Percentiles rank a stretch among this genome's conserved stretches.
Conservation (phyloP, 2,329 filamentous ascomycete genomes). For the Fusarium sp. region DNA sequence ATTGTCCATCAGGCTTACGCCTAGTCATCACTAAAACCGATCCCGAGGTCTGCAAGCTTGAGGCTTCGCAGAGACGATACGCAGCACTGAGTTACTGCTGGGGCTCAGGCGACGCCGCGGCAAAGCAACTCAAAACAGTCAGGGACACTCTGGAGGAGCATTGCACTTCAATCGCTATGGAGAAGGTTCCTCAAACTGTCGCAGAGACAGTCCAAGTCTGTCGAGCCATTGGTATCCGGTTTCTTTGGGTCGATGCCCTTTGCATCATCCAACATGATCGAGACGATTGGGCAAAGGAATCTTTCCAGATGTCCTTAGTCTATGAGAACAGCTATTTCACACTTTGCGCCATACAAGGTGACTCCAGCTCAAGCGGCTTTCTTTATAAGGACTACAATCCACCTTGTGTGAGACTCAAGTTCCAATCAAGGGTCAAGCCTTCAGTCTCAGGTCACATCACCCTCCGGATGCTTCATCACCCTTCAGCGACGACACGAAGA, state of each 20-base stretch:
- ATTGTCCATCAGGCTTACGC: background rate
- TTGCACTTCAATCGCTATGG: fast-evolving
- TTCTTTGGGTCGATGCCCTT: background rate
- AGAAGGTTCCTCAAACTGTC: background rate
- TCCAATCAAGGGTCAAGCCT: background rate
- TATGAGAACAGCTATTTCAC: background rate
- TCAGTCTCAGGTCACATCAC: background rate
- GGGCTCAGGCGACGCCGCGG: background rate
- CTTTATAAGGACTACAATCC: background rate
- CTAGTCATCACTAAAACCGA: background rate
- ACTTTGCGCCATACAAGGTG: background rate
- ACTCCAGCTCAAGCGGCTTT: background rate
- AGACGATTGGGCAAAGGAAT: background rate
- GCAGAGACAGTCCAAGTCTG: background rate
- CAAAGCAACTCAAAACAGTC: background rate
- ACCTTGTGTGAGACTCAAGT: background rate
- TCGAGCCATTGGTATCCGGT: background rate
- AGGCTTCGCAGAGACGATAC: background rate
- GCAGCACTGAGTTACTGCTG: background rate
- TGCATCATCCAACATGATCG: background rate
- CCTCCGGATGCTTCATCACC: background rate
- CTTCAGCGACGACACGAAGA: fast-evolving
- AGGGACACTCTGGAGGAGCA: fast-evolving
- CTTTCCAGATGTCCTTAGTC: background rate
- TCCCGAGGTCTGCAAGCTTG: fast-evolving